These are phyloP conservation scores for Rhodosorus marinus DNA, from an alignment of 23 red algal genomes.

Conservation along the genomic window DNA sequence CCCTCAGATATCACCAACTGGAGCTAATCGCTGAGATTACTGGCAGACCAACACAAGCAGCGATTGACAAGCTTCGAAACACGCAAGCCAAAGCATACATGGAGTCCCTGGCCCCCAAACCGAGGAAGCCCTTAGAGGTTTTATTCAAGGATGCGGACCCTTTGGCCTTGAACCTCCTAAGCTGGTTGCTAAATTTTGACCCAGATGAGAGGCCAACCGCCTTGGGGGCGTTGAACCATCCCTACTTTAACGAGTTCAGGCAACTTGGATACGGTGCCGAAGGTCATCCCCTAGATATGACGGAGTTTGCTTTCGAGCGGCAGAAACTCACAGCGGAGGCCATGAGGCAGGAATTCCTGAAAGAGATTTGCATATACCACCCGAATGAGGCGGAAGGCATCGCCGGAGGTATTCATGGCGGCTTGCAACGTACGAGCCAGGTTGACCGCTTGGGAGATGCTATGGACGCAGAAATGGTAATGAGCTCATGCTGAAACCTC, in stretches of 20 bases:
- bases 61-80: slow-evolving; percentile 31
- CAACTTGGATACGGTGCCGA: slow-evolving; percentile 37
- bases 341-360: slow-evolving; percentile 56
- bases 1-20: slow-evolving; percentile 41
- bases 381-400: slow-evolving; percentile 29
- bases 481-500: too few species aligned
- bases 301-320: slow-evolving; percentile 86
- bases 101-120: slow-evolving; percentile 11
- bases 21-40: slow-evolving; percentile 58
- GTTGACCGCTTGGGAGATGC: too few species aligned
- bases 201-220: slow-evolving; percentile 43
- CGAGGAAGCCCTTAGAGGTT: slow-evolving; percentile 5
- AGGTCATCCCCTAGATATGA: slow-evolving; percentile 35
- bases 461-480: too few species aligned
- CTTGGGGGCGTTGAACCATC: slow-evolving; percentile 45
- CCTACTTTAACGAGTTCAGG: slow-evolving; percentile 59
- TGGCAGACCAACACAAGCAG: slow-evolving; percentile 25
- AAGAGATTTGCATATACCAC: slow-evolving; percentile 82
- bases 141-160: slow-evolving; percentile 32
- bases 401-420: too few species aligned
- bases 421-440: too few species aligned
- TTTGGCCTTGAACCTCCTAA: slow-evolving; percentile 47
- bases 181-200: slow-evolving; percentile 50
- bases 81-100: slow-evolving; percentile 26
- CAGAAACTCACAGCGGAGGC: slow-evolving; percentile 23